Base-by-base conservation (phyloP, 1,284 basidiomycete species). In the Schizophyllum amplum region DNA sequence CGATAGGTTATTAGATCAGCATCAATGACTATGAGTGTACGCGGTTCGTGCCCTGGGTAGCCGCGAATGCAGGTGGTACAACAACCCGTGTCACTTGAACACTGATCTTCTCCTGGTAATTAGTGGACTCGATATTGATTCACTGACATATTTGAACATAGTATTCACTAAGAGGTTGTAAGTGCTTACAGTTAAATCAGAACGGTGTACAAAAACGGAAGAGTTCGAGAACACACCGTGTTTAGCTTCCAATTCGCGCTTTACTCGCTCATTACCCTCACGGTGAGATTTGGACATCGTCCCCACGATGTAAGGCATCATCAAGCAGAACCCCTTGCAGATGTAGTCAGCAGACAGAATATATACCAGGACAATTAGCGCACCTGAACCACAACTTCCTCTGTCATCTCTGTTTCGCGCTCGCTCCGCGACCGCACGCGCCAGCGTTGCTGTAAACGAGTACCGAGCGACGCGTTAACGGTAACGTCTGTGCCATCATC, bases 401-500 rank as follows among this genome's bases (percentile, higher is more conserved):
- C 72, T 2, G 55, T 60, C 42, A 71, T 60, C 52, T 71, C 66
- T 6, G 63, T 63, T 23, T 57, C 57, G 5, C 59, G 65, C 22
- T 65, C 67, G 2, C 53, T 61, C 5, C 64, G 55, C 20, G 51
- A 61, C n/a, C 56, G 58, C n/a, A 66, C 71, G 23, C 63, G 67
- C 61, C 70, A 70, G 23, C 59, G 47, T 27, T 62, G 64, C n/a
- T 55, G 62, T 52, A 73, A 59, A 25, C 52, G 66, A 33, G 71
- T 74, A 51, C 73, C 71, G 3, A 64, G 55, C 9, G 66, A 65
- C n/a, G 72, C 71, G 24, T 60, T 56, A 47, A 72, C 67, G 24
- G 72, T 65, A 4, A 59, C 63, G 6, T 66, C 65, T 11, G 69
- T 58, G 4, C 74, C 74, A 53, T 74, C 66, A 4, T 69, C 68